Evolutionary conservation across 768 basidiomycete genomes (phyloP).

Genomic region (Auriscalpium microsporum): DNA sequence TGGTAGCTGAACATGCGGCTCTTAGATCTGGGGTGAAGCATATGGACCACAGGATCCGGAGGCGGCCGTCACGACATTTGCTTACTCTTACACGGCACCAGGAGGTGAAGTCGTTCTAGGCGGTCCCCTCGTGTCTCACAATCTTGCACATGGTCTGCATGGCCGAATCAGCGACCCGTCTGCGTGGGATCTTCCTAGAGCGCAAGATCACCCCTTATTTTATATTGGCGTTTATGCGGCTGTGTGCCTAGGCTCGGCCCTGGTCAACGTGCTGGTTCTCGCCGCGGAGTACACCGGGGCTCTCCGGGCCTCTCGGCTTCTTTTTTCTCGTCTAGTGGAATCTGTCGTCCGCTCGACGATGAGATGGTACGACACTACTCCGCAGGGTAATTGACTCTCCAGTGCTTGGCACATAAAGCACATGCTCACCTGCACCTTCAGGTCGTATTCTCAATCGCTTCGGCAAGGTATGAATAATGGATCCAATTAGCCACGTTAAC

Average conservation of each 20-base stretch:
- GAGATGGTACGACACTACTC: constrained; percentile 78
- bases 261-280: constrained; percentile 39
- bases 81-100: constrained; percentile 15
- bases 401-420: background rate
- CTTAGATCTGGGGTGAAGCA: constrained; percentile 52
- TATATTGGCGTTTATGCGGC: constrained; percentile 61
- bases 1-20: background rate
- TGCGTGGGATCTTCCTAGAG: constrained; percentile 29
- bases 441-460: constrained; percentile 86
- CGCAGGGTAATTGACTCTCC: constrained; percentile 41
- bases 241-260: constrained; percentile 45
- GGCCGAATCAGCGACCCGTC: constrained; percentile 1
- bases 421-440: constrained; percentile 14
- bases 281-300: constrained; percentile 57
- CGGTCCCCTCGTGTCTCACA: constrained; percentile 15
- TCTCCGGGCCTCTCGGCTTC: constrained; percentile 26
- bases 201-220: constrained; percentile 55
- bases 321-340: constrained; percentile 47
- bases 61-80: constrained; percentile 2
- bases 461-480: constrained; percentile 39
- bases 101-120: constrained; percentile 19
- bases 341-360: constrained; percentile 76
- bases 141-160: constrained; percentile 14
- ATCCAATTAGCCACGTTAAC: background rate
- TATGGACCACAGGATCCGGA: constrained; percentile 29